Base-by-base conservation (phyloP, 768 basidiomycete species). In the Termitomyces sp. region DNA sequence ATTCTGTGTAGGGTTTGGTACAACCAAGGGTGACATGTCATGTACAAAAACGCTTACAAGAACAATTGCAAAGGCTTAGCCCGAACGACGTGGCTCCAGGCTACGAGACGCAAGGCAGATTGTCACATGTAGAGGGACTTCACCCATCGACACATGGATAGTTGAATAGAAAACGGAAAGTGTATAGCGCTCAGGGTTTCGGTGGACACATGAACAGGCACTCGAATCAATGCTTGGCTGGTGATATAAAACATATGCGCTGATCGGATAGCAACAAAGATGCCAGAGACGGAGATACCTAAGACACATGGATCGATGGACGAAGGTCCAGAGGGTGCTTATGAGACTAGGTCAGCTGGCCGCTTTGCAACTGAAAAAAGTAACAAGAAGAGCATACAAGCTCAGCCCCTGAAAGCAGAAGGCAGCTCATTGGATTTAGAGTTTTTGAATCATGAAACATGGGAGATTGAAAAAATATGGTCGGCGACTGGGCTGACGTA, bases 401-500 rank as follows among this genome's bases (percentile, higher is more conserved):
- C 21, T 23, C 10, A 14, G 10, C 43, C 43, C 43, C 21, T 23
- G 21, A 44, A 14, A 12, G 42, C 10, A 43, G n/a, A 43, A 43
- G n/a, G 1, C 11, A 19, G 5, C n/a, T 44, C 14, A 42, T 1
- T 33, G 47, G 7, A 35, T 19, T 48, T 35, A 33, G 14, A 48
- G 46, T 47, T 47, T 31, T 4, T 31, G 30, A 21, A 21, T 12
- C 12, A 14, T 35, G 10, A 23, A 45, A 21, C 15, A 15, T 38
- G 14, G 50, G 50, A 40, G 50, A 51, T 65, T 62, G 55, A 58
- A 63, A 62, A 64, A 57, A 61, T 64, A 61, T 53, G 54, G 60
- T 60, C 65, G 63, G 59, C 61, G 63, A 64, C 49, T 59, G 47
- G 31, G 60, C 57, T 67, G 54, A 67, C 60, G 57, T 67, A 62